These are phyloP conservation scores for Rhododendron williamsianum DNA, from an alignment of 148 eudicot species.

Conservation along the genomic window DNA sequence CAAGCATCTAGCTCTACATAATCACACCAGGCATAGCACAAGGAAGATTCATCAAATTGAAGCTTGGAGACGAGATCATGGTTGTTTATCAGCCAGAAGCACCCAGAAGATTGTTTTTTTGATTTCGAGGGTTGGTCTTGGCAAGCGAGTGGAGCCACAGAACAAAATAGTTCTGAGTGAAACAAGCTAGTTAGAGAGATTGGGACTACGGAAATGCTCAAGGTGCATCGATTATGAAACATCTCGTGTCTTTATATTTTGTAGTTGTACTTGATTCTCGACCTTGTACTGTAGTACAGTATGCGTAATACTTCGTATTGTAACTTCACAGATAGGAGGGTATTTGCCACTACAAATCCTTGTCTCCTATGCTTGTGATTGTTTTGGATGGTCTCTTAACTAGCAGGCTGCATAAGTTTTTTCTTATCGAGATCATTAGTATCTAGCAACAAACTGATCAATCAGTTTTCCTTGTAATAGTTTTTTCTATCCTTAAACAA, in stretches of 20 bases:
- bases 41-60: no score
- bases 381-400: neutral
- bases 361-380: neutral
- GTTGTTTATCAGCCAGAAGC: no score
- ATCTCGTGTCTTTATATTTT: neutral
- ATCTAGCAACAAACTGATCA: neutral
- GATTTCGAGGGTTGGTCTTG: neutral
- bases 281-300: neutral
- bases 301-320: no score
- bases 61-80: no score
- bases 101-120: no score
- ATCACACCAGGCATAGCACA: no score
- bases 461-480: no score
- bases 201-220: neutral
- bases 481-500: neutral
- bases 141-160: neutral
- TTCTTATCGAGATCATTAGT: neutral
- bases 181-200: neutral
- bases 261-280: neutral
- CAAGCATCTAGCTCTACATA: no score
- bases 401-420: neutral
- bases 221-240: neutral
- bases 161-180: neutral
- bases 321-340: neutral
- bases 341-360: neutral